Evolutionary conservation across 23 red algal genomes (phyloP).

Genomic region (Chondrus crispus): DNA sequence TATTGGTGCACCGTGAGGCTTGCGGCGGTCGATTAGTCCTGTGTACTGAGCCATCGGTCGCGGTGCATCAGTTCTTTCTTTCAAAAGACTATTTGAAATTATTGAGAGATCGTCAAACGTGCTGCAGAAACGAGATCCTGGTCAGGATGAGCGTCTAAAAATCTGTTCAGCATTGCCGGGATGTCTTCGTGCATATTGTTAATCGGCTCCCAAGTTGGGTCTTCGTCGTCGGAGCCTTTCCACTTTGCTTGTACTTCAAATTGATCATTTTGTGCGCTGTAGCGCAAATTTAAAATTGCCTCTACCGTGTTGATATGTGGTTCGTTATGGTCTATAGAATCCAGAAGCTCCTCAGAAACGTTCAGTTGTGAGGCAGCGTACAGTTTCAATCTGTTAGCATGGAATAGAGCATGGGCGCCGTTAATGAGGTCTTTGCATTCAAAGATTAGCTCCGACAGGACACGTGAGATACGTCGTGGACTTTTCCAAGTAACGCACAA

Average conservation of each 20-base stretch:
- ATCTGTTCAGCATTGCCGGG: not conserved
- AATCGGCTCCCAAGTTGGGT: not conserved
- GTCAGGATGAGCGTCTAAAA: not conserved
- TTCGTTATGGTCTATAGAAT: not conserved
- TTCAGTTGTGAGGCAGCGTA: not conserved
- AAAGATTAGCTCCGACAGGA: not conserved
- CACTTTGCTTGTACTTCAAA: conserved; percentile 4
- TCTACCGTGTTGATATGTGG: not conserved
- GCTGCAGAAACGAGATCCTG: not conserved
- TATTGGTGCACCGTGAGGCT: too few species aligned
- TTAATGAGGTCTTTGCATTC: not conserved
- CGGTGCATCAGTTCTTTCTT: too few species aligned
- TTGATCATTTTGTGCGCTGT: too few species aligned
- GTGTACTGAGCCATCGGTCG: too few species aligned
- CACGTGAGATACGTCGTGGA: not conserved
- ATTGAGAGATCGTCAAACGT: too few species aligned
- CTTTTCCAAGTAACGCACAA: not conserved
- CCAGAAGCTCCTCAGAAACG: not conserved
- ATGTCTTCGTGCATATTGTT: not conserved
- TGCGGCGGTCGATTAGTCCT: too few species aligned
- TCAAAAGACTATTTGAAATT: too few species aligned
- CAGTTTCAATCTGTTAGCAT: not conserved
- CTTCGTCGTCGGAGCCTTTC: not conserved
- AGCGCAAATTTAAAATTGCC: not conserved
- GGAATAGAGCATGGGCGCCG: not conserved